Evolutionary conservation across 768 basidiomycete genomes (phyloP), one percentile per base, ranked within the genome.

Genomic region (Royoungia palumana): DNA sequence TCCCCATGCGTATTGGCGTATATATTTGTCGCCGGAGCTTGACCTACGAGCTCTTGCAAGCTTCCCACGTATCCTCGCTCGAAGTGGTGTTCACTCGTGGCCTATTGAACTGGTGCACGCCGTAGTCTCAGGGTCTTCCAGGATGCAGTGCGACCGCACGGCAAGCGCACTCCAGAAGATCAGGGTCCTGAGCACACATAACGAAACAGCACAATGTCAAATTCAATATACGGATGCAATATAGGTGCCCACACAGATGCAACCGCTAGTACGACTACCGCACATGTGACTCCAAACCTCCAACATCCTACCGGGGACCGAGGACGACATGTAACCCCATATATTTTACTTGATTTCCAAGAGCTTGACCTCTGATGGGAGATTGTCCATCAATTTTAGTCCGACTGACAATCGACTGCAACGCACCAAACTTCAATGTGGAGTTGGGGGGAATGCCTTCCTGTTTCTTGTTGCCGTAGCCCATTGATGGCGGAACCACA

Each of bases 351-450:
- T 84, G 71, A 88, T 79, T 55, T 75, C 75, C 55, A 87, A 57
- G 24, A 87, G 78, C 64, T 88, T 89, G 62, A 85, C 81, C 73
- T 88, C 87, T 88, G 68, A 43, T 42, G 50, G 20, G 32, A 36
- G 43, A 40, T 21, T 13, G 25, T 19, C 34, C 32, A 50, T 64
- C 48, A 64, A 51, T 47, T 50, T 38, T 22, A 37, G 24, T 34
- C 25, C 22, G 24, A 25, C 34, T 22, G 22, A 22, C 20, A 48
- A 50, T 52, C 41, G 11, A 27, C 35, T 38, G 34, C 22, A 16
- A 71, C 84, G 54, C 57, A 89, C 88, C 93, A 61, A 95, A 95
- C 53, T 73, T 75, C 44, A 95, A 76, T 14, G 87, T 92, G 6
- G 93, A 83, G 67, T 87, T 88, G 35, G 81, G 60, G 44, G 93